These are phyloP conservation scores for Exutisphaerella laricina DNA, from an alignment of 2,329 filamentous ascomycete species.

Conservation along the genomic window DNA sequence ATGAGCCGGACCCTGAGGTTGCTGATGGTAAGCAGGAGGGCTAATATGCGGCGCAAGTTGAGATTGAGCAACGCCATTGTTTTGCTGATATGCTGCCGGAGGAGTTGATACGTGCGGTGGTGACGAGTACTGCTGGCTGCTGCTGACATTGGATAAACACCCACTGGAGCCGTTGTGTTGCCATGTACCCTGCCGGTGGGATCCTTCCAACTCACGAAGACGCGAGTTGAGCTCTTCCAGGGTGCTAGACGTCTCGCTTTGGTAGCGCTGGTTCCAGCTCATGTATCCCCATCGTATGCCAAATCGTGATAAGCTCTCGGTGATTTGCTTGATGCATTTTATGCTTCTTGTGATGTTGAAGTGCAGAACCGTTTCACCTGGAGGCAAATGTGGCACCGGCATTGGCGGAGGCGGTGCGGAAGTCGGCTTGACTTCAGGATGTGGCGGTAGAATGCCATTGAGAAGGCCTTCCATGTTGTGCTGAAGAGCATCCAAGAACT, in stretches of 20 bases:
- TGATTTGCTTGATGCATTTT: conserved; percentile 45
- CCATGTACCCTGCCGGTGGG: conserved; percentile 27
- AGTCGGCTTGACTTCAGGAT: conserved; percentile 37
- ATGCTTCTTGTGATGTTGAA: conserved; percentile 40
- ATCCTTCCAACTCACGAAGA: conserved; percentile 29
- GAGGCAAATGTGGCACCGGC: conserved; percentile 29
- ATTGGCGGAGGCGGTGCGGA: conserved; percentile 31
- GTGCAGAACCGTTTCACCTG: conserved; percentile 26
- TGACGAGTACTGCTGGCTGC: conserved; percentile 20
- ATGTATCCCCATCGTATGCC: conserved; percentile 46
- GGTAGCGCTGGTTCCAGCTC: conserved; percentile 47
- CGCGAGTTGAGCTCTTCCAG: conserved; percentile 40
- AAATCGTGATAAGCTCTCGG: conserved; percentile 41
- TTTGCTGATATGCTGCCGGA: conserved; percentile 1
- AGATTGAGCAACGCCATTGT: conserved; percentile 7
- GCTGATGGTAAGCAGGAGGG: conserved; percentile 13
- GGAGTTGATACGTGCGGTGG: conserved; percentile 15
- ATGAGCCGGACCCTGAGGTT: conserved; percentile 10
- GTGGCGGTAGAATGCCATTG: conserved; percentile 36
- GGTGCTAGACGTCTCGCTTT: conserved; percentile 40
- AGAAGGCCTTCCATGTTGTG: conserved; percentile 47
- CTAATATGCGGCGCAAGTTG: conserved; percentile 17
- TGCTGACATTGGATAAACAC: conserved; percentile 25
- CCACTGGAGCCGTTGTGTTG: conserved; percentile 14
- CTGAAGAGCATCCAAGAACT: conserved; percentile 53